Evolutionary conservation across 495 filamentous ascomycete species (phyloP).

Genomic region (Evernia prunastri): DNA sequence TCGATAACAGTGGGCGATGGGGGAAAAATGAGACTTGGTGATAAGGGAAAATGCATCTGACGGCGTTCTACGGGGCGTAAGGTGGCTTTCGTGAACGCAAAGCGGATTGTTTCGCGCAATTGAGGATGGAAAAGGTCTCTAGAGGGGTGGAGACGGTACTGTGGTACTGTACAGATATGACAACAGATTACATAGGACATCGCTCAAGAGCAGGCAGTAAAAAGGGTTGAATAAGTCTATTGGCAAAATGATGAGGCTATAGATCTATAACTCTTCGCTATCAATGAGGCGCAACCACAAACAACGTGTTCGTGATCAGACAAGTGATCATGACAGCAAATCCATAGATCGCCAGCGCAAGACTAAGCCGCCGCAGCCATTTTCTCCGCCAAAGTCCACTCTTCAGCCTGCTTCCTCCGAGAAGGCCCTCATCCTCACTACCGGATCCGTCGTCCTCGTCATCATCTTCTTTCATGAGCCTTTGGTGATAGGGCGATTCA

Average conservation of each 20-base stretch:
- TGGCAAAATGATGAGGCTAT: not conserved
- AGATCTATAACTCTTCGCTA: not conserved
- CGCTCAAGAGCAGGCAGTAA: too few species aligned
- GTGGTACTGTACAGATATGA: not conserved
- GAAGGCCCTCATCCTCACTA: constrained; percentile 32
- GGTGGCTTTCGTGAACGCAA: not conserved
- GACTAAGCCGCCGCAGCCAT: constrained; percentile 62
- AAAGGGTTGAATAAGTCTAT: not conserved
- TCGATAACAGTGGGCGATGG: constrained; percentile 3
- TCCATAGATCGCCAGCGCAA: constrained; percentile 78
- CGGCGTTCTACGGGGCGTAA: not conserved
- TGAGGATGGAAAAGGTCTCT: not conserved
- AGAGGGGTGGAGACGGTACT: not conserved
- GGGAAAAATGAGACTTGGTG: not conserved
- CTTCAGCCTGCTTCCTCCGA: constrained; percentile 34
- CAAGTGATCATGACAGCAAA: constrained; percentile 83
- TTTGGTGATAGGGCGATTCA: constrained; percentile 73
- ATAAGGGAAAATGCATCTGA: not conserved
- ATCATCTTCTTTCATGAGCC: constrained; percentile 83
- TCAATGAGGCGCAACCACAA: constrained; percentile 43
- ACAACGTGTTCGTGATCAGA: constrained; percentile 74
- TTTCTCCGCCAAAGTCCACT: constrained; percentile 49
- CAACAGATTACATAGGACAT: not conserved
- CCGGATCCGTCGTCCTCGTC: constrained; percentile 43
- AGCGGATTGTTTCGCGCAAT: not conserved